A percentile compares a stretch with the other conserved stretches of the same genome.
phyloP scores from a whole-genome alignment of 768 basidiomycete genomes.

The Russula brevipes region DNA sequence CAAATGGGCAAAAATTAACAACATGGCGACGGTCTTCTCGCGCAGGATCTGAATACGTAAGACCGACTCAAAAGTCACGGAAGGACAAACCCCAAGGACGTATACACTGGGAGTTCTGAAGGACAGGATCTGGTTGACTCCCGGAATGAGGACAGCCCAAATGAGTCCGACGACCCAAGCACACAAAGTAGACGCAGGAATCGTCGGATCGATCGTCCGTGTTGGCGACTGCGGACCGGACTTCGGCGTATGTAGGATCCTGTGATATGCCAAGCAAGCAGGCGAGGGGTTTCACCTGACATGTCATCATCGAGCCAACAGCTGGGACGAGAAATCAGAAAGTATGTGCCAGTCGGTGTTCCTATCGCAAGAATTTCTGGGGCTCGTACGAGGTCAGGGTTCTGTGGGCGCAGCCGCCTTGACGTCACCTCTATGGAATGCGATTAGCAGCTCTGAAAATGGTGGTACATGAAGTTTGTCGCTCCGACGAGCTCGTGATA shows the following conservation, averaged over 20 bases:
- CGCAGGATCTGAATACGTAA: not conserved
- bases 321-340: too few relatives aligned
- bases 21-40: conserved; percentile 53
- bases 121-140: conserved; percentile 76
- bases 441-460: too few relatives aligned
- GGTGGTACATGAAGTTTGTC: too few relatives aligned
- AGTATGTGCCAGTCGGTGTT: too few relatives aligned
- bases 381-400: too few relatives aligned
- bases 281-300: too few relatives aligned
- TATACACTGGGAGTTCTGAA: conserved; percentile 56
- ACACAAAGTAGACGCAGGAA: conserved; percentile 36
- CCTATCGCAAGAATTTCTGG: too few relatives aligned
- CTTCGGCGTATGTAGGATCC: conserved; percentile 52
- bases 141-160: conserved; percentile 58
- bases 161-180: conserved; percentile 37
- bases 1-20: conserved; percentile 63
- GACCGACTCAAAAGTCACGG: not conserved
- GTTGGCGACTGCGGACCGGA: conserved; percentile 47
- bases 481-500: too few relatives aligned
- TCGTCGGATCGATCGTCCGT: conserved; percentile 40
- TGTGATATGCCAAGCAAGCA: conserved; percentile 29
- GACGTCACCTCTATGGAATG: too few relatives aligned
- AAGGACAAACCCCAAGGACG: conserved; percentile 28
- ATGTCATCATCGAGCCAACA: too few relatives aligned
- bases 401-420: too few relatives aligned